These are phyloP conservation scores for Colletotrichum sp. DNA, from an alignment of 2,329 filamentous ascomycete genomes.

Conservation along the genomic window DNA sequence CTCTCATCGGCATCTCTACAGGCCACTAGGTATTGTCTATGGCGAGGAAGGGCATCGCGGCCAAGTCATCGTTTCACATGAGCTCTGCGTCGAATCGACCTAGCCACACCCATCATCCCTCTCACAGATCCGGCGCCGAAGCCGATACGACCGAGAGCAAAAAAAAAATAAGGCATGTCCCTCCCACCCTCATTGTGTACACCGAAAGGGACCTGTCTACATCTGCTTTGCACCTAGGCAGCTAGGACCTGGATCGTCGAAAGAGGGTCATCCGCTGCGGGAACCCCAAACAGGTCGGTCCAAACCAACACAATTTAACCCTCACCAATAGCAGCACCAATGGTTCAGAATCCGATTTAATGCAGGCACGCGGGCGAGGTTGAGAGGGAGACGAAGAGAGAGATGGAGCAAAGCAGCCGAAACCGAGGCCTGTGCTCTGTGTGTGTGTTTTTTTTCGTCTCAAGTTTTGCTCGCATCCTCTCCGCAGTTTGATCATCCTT, in stretches of 20 bases:
- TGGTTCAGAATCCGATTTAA: not conserved
- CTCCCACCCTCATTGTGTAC: not conserved
- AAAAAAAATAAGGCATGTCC: not conserved
- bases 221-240: not conserved
- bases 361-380: not conserved
- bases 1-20: not conserved
- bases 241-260: not conserved
- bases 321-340: not conserved
- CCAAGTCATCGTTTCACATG: conserved; percentile 6
- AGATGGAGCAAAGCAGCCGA: not conserved
- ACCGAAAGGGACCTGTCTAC: not conserved
- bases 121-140: not conserved
- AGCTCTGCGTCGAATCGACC: not conserved
- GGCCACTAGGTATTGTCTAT: not conserved
- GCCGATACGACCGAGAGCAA: not conserved
- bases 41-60: not conserved
- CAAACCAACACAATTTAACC: not conserved
- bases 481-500: not conserved
- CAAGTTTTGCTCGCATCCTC: not conserved
- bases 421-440: not conserved
- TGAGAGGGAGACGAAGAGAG: not conserved
- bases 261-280: not conserved
- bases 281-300: not conserved
- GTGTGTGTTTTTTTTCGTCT: conserved; percentile 3
- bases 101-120: not conserved